A percentile compares a stretch with the other conserved stretches of the same genome.
phyloP scores from a whole-genome alignment of 352 stramenopile species.

The Phytophthora sansomeana region DNA sequence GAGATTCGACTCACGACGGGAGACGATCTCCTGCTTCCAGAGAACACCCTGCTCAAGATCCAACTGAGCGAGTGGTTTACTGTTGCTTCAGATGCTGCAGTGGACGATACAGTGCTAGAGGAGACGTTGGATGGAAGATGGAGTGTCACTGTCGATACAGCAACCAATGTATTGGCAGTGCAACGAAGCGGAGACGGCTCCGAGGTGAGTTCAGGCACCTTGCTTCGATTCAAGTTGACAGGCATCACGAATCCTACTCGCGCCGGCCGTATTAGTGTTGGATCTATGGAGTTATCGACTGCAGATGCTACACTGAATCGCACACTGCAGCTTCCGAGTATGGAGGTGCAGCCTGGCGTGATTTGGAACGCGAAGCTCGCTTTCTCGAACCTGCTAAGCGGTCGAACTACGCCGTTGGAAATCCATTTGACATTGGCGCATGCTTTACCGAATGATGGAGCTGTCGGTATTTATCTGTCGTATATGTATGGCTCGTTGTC shows the following conservation, averaged over 20 bases:
- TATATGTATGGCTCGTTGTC: constrained; percentile 48
- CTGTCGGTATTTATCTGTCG: constrained; percentile 57
- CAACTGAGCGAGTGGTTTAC: constrained; percentile 33
- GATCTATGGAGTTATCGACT: constrained; percentile 38
- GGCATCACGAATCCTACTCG: constrained; percentile 40
- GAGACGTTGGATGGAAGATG: constrained; percentile 38
- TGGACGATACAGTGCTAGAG: constrained; percentile 28
- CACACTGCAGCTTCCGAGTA: constrained; percentile 23
- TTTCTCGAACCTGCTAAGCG: constrained; percentile 48
- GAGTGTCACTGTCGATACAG: constrained; percentile 21
- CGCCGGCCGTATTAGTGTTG: constrained; percentile 32
- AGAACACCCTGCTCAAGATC: constrained; percentile 43
- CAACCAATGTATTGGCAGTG: constrained; percentile 26
- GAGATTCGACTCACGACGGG: constrained; percentile 35
- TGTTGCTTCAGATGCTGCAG: constrained; percentile 19
- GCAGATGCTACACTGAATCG: constrained; percentile 5
- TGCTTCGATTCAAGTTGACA: constrained; percentile 31
- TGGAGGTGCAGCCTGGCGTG: constrained; percentile 45
- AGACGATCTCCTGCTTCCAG: constrained; percentile 30
- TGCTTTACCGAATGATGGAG: constrained; percentile 46
- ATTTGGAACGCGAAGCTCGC: constrained; percentile 34
- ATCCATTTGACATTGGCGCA: constrained; percentile 44
- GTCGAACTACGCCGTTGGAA: constrained; percentile 40
- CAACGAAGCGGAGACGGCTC: constrained; percentile 37
- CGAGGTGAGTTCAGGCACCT: constrained; percentile 1